Conservation (phyloP, 148 eudicot species). For the Cornus controversa region DNA sequence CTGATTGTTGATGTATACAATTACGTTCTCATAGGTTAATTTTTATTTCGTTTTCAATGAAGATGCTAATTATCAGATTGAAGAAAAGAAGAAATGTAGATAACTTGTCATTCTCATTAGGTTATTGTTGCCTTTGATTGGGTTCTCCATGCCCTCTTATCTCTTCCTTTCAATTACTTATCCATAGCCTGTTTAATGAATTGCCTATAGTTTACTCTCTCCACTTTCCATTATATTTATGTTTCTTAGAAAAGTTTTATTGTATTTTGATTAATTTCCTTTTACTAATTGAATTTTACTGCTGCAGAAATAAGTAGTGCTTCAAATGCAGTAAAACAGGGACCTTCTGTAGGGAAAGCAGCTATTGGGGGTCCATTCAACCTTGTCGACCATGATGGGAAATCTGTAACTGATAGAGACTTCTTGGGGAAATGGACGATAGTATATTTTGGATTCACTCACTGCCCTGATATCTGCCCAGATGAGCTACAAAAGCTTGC, state of each 20-base stretch:
- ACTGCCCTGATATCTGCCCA: slow-evolving; percentile 98
- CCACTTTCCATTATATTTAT: background rate
- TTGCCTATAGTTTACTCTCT: background rate
- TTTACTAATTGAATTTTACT: slow-evolving; percentile 10
- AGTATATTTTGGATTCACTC: slow-evolving; percentile 92
- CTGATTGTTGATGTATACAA: background rate
- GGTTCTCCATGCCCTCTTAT: no score
- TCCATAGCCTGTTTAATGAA: background rate
- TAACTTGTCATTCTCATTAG: background rate
- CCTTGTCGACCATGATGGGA: slow-evolving; percentile 80
- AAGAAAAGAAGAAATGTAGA: background rate
- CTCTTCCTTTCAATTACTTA: background rate
- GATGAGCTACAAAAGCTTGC: slow-evolving; percentile 93
- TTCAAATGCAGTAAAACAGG: slow-evolving; percentile 75
- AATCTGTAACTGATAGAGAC: slow-evolving; percentile 67
- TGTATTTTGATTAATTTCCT: background rate
- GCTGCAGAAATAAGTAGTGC: slow-evolving; percentile 63
- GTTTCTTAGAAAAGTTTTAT: background rate
- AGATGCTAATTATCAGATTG: background rate
- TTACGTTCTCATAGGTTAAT: background rate
- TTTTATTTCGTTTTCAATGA: background rate
- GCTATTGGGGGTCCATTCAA: slow-evolving; percentile 93
- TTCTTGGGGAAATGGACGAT: slow-evolving; percentile 86
- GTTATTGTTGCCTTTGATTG: background rate
- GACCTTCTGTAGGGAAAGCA: slow-evolving; percentile 95